phyloP scores from a whole-genome alignment of 257 asterid genomes.

The Solanum ossicruentum region DNA sequence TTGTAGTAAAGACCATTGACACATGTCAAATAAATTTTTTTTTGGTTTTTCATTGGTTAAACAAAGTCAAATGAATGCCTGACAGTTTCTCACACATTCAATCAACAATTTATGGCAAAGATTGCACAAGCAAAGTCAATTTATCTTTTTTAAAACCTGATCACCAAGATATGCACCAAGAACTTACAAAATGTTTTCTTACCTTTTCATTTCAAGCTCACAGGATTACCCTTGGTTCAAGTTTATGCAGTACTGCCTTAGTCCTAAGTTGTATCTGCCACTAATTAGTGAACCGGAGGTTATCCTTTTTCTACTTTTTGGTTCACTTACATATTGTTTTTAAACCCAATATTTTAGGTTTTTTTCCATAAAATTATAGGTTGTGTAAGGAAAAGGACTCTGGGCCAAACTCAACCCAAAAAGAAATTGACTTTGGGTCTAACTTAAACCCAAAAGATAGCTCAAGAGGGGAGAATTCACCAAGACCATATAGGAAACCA shows the following conservation, averaged over 20 bases:
- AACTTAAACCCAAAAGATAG: too few relatives aligned
- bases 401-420: too few relatives aligned
- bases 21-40: background rate
- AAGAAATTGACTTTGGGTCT: too few relatives aligned
- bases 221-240: background rate
- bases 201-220: background rate
- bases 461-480: too few relatives aligned
- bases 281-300: background rate
- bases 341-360: background rate
- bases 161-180: background rate
- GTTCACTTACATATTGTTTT: background rate
- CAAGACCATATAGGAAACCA: too few relatives aligned
- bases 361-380: background rate
- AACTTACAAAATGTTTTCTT: background rate
- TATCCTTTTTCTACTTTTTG: background rate
- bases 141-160: background rate
- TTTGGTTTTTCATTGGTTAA: background rate
- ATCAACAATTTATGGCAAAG: background rate
- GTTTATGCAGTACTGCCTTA: background rate
- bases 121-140: background rate
- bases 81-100: background rate
- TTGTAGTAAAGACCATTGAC: slow-evolving; percentile 1
- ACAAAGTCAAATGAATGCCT: background rate
- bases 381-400: too few relatives aligned
- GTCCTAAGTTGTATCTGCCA: background rate